phyloP scores from a whole-genome alignment of 2,329 filamentous ascomycete genomes.

The Phialocephala sp. region DNA sequence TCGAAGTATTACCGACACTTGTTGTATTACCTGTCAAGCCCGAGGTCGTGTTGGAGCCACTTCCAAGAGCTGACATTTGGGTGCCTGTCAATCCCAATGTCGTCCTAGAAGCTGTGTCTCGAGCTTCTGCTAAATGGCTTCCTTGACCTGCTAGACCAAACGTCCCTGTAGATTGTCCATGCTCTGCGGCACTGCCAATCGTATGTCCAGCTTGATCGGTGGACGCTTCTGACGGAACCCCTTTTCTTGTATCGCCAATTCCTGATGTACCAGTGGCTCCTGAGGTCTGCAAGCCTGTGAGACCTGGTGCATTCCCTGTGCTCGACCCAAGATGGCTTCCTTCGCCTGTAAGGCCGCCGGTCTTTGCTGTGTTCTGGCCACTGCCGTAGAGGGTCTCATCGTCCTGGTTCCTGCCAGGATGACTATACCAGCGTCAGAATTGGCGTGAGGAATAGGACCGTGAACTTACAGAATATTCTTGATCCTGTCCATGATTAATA shows the following conservation, averaged over 20 bases:
- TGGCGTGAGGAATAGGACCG: neutral
- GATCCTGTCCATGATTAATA: conserved; percentile 41
- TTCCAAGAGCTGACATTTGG: neutral
- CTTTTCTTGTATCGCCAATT: neutral
- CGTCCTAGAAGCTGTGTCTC: neutral
- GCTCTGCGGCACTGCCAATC: conserved; percentile 1
- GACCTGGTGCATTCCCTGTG: conserved; percentile 5
- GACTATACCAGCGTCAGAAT: conserved; percentile 17
- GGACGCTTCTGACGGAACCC: conserved; percentile 8
- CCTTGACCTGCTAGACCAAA: conserved; percentile 7
- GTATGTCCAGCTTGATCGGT: neutral
- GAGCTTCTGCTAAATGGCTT: conserved; percentile 1
- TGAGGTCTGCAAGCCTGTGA: conserved; percentile 4
- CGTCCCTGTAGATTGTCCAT: conserved; percentile 4
- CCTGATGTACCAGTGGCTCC: conserved; percentile 4
- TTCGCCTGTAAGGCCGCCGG: conserved; percentile 32
- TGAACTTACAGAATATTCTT: conserved; percentile 42
- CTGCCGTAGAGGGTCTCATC: conserved; percentile 38
- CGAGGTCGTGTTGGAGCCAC: too few species aligned
- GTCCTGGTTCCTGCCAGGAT: conserved; percentile 22
- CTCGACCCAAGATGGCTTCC: conserved; percentile 7
- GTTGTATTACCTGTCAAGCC: neutral
- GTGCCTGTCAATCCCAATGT: neutral
- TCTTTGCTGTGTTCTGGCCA: conserved; percentile 10
- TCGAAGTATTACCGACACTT: neutral